These are phyloP conservation scores for Penicillium soppii DNA, from an alignment of 495 filamentous ascomycete genomes.

Conservation along the genomic window DNA sequence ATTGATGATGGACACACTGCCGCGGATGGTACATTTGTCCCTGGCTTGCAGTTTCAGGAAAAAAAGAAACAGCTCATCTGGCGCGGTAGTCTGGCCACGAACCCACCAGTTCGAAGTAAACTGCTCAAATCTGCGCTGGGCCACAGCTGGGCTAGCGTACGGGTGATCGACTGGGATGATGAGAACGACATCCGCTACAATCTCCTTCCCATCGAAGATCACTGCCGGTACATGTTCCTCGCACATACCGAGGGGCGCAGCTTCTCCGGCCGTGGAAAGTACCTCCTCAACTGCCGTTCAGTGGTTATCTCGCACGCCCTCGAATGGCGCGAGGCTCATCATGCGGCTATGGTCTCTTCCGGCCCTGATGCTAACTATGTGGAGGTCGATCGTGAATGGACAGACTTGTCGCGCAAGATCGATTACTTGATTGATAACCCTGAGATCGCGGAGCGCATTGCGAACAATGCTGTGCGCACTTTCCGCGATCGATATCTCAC, in stretches of 20 bases:
- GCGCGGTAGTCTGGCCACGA: conserved; percentile 55
- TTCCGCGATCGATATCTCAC: conserved; percentile 62
- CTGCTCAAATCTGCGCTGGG: conserved; percentile 45
- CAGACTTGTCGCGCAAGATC: conserved; percentile 53
- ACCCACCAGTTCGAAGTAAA: conserved; percentile 39
- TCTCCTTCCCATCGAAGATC: conserved; percentile 52
- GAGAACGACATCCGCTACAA: conserved; percentile 35
- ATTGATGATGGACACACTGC: conserved; percentile 32
- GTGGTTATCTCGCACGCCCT: conserved; percentile 52
- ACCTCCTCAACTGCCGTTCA: conserved; percentile 58
- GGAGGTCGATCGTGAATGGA: conserved; percentile 53
- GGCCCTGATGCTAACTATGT: conserved; percentile 62
- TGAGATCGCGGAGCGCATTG: conserved; percentile 51
- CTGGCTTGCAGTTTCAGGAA: conserved; percentile 29
- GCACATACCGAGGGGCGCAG: conserved; percentile 57
- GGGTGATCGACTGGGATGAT: conserved; percentile 48
- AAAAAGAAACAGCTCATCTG: conserved; percentile 69
- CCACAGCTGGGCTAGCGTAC: conserved; percentile 53
- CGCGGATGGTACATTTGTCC: conserved; percentile 8
- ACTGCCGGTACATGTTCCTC: conserved; percentile 60
- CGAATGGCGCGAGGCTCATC: conserved; percentile 42
- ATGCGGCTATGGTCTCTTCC: conserved; percentile 34
- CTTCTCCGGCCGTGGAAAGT: conserved; percentile 60
- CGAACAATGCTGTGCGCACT: conserved; percentile 50
- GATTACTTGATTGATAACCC: conserved; percentile 50